Evolutionary conservation across 768 basidiomycete species (phyloP), one percentile per base, ranked within the genome.

Genomic region (Hortiboletus campestris): DNA sequence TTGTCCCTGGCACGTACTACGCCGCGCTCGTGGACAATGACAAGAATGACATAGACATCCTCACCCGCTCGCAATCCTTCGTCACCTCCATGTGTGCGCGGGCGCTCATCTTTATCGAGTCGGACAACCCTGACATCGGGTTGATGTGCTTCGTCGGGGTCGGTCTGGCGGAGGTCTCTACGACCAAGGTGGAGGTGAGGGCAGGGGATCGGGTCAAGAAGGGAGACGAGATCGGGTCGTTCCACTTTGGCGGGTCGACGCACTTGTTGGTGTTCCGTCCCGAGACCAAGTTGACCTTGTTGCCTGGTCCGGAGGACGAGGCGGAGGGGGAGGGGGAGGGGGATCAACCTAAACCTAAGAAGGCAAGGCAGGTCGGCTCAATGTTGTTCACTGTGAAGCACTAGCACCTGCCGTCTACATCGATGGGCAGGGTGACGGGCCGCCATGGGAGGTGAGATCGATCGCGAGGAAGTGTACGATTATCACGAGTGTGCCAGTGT

Each of bases 121-220:
- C 82, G 10, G 77, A 81, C 48, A 81, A 84, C 58, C 70, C 75
- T 0, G 63, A 67, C 19, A 82, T 86, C 41, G 84, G 84, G 2
- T 57, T 85, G 40, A 74, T 85, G 75, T 79, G 76, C 53, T 84
- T 86, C 66, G 71, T 87, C 4, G 83, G 68, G 0, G 75, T 86
- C 11, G 85, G 85, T 0, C 84, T 88, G 75, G 73, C 74, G 1
- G 85, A 87, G 66, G 77, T 86, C 1, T 86, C 83, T 32, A 85
- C 83, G n/a, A 82, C 80, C 56, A 76, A 80, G 57, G 62, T 78
- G 19, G 77, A 70, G 1, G 84, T 85, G 20, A 68, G 67, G 62
- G 72, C 65, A 16, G 79, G 80, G 1, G 65, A 84, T 31, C 55
- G 56, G 38, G 66, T 86, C 22, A 71, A 68, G 51, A 79, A 79